phyloP scores from a whole-genome alignment of 768 basidiomycete genomes.

The Porpolomopsis calyptriformis region DNA sequence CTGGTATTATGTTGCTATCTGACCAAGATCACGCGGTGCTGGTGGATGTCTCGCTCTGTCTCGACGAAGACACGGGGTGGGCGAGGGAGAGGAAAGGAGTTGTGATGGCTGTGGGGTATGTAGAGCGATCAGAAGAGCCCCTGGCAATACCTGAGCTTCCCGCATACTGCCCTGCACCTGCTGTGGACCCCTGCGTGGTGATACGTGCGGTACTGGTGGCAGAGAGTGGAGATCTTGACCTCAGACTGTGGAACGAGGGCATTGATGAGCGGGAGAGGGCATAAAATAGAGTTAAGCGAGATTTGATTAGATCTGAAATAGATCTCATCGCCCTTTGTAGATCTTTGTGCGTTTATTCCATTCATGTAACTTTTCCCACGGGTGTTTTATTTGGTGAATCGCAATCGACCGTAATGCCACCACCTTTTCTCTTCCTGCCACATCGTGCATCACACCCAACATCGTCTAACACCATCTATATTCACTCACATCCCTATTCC shows the following conservation, averaged over 20 bases:
- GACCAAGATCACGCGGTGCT: slow-evolving; percentile 41
- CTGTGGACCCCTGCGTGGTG: slow-evolving; percentile 35
- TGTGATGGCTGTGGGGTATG: slow-evolving; percentile 46
- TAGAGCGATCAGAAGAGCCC: slow-evolving; percentile 37
- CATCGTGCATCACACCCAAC: no score
- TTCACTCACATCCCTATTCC: background rate
- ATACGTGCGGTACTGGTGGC: slow-evolving; percentile 45
- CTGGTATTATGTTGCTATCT: slow-evolving; percentile 37
- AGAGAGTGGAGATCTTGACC: slow-evolving; percentile 36
- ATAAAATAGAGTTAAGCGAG: background rate
- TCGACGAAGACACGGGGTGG: slow-evolving; percentile 39
- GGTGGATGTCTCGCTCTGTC: slow-evolving; percentile 45
- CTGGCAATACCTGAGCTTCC: slow-evolving; percentile 35
- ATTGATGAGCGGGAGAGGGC: slow-evolving; percentile 13
- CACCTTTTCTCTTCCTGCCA: no score
- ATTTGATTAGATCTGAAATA: background rate
- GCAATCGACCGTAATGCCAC: no score
- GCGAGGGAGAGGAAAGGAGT: slow-evolving; percentile 39
- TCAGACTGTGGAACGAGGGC: slow-evolving; percentile 32
- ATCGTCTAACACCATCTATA: background rate
- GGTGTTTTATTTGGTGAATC: no score
- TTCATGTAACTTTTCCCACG: no score
- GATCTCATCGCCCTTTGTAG: background rate
- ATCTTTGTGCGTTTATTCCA: no score
- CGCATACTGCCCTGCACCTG: slow-evolving; percentile 27